Evolutionary conservation across 1,139 yeast genomes (phyloP).

Genomic region (Entelexis sorbosivorans): DNA sequence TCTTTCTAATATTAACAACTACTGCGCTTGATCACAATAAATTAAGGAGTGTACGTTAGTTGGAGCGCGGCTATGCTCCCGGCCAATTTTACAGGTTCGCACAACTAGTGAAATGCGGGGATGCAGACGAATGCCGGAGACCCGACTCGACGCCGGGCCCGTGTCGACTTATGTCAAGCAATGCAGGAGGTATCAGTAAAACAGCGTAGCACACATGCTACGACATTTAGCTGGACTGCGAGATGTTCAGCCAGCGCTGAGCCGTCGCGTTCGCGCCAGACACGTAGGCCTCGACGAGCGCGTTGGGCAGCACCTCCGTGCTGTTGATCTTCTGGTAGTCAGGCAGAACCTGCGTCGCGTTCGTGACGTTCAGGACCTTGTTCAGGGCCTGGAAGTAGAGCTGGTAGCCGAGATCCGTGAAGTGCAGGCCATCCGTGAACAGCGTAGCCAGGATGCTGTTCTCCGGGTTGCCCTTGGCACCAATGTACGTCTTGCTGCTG

Average conservation of each 20-base stretch:
- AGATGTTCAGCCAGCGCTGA: neutral
- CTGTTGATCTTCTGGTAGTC: conserved; percentile 7
- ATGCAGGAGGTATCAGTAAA: conserved; percentile 5
- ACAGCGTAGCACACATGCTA: neutral
- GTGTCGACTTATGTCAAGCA: neutral
- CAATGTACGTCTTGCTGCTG: conserved; percentile 5
- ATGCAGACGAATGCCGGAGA: neutral
- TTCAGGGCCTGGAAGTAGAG: conserved; percentile 8
- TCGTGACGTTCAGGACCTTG: conserved; percentile 2
- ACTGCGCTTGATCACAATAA: conserved; percentile 8
- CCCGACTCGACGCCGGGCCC: neutral
- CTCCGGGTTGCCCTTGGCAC: conserved; percentile 15
- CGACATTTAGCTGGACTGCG: conserved; percentile 3
- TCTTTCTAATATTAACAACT: conserved; percentile 3
- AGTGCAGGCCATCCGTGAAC: conserved; percentile 12
- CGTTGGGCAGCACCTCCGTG: conserved; percentile 43
- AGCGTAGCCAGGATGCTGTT: conserved; percentile 3
- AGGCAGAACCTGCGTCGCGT: conserved; percentile 5
- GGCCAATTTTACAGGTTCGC: conserved; percentile 6
- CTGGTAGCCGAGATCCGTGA: conserved; percentile 12
- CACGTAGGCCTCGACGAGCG: conserved; percentile 2
- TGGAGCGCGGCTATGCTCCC: conserved; percentile 6
- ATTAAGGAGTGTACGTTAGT: conserved; percentile 7
- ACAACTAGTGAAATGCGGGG: neutral
- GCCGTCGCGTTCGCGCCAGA: neutral